These are phyloP conservation scores for Tagetes erecta DNA, from an alignment of 129 eudicot genomes.

Conservation along the genomic window DNA sequence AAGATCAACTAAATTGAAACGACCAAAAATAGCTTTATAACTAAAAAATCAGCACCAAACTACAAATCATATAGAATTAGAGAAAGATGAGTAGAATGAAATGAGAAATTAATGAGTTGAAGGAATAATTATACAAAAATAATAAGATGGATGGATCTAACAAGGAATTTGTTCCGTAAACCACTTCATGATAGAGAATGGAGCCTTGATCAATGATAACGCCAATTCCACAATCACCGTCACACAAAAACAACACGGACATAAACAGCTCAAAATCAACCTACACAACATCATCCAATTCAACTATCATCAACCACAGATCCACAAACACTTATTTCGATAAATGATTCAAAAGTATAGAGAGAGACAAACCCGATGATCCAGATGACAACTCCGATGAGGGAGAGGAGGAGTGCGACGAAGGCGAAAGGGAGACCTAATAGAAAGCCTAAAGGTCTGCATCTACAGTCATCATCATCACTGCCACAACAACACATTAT, in stretches of 20 bases:
- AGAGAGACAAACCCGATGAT: conserved; percentile 56
- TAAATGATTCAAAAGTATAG: neutral
- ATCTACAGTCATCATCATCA: conserved; percentile 52
- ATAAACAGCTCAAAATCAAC: conserved; percentile 60
- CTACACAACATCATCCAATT: conserved; percentile 28
- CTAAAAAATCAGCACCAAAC: too few relatives aligned
- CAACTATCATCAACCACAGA: neutral
- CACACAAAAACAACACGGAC: conserved; percentile 79
- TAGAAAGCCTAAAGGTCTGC: conserved; percentile 75
- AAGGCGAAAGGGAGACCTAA: conserved; percentile 83
- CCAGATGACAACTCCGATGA: conserved; percentile 76
- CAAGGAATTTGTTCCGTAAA: conserved; percentile 69
- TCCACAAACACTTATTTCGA: too few relatives aligned
- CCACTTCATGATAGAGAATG: conserved; percentile 70
- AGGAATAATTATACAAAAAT: neutral
- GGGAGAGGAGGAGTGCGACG: conserved; percentile 62
- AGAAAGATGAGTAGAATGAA: neutral
- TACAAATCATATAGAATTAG: neutral
- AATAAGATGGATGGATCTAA: conserved; percentile 20
- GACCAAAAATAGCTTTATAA: too few relatives aligned
- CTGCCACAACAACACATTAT: conserved; percentile 35
- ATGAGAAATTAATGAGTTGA: neutral
- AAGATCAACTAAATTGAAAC: too few relatives aligned
- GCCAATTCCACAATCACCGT: conserved; percentile 68
- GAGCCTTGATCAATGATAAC: conserved; percentile 62